These are phyloP conservation scores for Euphrasia arctica DNA, from an alignment of 305 asterid genomes.

Conservation along the genomic window DNA sequence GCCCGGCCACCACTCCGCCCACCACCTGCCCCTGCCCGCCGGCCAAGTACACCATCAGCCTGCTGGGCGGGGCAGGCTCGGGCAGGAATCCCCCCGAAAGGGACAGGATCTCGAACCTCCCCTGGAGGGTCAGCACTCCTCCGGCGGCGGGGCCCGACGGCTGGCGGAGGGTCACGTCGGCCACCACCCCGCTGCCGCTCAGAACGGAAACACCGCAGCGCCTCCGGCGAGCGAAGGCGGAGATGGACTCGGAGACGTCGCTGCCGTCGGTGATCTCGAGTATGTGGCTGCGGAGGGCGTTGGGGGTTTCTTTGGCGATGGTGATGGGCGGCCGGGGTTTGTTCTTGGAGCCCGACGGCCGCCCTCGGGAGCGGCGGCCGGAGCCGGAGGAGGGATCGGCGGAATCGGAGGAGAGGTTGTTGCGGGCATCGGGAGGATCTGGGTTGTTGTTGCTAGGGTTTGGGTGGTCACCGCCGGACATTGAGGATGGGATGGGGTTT, in stretches of 20 bases:
- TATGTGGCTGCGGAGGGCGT: slow-evolving; percentile 76
- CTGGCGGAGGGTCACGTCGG: slow-evolving; percentile 65
- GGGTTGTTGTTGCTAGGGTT: slow-evolving; percentile 26
- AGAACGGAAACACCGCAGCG: slow-evolving; percentile 68
- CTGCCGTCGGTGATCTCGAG: slow-evolving; percentile 57
- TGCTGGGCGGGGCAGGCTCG: slow-evolving; percentile 60
- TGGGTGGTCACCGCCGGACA: slow-evolving; percentile 27
- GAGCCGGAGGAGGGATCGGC: slow-evolving; percentile 42
- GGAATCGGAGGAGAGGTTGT: slow-evolving; percentile 36
- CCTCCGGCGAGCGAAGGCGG: slow-evolving; percentile 57
- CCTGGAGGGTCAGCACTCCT: slow-evolving; percentile 56
- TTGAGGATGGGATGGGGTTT: slow-evolving; percentile 21
- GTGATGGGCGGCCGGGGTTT: slow-evolving; percentile 67
- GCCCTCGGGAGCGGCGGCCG: slow-evolving; percentile 61
- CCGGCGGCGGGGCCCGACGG: slow-evolving; percentile 54
- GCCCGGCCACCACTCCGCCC: slow-evolving; percentile 71
- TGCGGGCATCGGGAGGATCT: background rate
- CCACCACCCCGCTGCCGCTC: slow-evolving; percentile 64
- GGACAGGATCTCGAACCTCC: slow-evolving; percentile 72
- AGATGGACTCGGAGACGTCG: slow-evolving; percentile 53
- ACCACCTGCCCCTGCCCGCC: slow-evolving; percentile 92
- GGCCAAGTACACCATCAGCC: slow-evolving; percentile 64
- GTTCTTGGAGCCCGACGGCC: slow-evolving; percentile 83
- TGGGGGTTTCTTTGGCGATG: slow-evolving; percentile 68
- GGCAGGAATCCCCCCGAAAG: slow-evolving; percentile 79